Conservation (phyloP, 148 eudicot genomes). For the Amaranthus palmeri region DNA sequence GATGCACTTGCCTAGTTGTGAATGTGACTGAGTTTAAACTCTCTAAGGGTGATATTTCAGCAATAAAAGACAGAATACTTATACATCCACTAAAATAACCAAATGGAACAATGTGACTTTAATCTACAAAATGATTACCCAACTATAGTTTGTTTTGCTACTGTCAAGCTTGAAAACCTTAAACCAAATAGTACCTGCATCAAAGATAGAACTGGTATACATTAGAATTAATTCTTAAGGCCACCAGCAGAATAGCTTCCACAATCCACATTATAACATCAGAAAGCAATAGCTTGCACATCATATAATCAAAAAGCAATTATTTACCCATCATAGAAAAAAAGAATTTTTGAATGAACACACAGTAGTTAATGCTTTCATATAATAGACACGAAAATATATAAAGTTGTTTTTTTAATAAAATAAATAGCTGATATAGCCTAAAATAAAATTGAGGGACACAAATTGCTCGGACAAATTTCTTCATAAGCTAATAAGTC, state of each 20-base stretch:
- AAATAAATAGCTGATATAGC: too few species aligned
- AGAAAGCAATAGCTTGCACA: neutral
- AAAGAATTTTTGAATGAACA: too few species aligned
- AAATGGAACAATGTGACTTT: conserved; percentile 12
- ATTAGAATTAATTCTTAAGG: conserved; percentile 11
- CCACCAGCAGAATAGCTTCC: conserved; percentile 4
- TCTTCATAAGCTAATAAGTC: neutral
- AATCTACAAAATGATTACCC: conserved; percentile 46
- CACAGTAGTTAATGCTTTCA: too few species aligned
- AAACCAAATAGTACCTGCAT: conserved; percentile 58
- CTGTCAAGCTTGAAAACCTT: conserved; percentile 68
- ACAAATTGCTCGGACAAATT: neutral
- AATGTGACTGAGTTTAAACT: neutral
- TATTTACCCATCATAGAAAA: too few species aligned
- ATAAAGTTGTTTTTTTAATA: neutral
- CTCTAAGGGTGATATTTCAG: neutral
- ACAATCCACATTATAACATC: neutral
- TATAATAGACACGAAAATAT: neutral
- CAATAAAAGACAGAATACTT: neutral
- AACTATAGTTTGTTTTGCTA: conserved; percentile 53
- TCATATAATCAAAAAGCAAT: neutral
- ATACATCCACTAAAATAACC: conserved; percentile 7
- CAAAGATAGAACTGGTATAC: conserved; percentile 33
- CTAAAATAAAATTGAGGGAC: neutral
- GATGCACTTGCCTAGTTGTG: too few species aligned